Evolutionary conservation across 1,284 basidiomycete species (phyloP).

Genomic region (Papiliotrema terrestris): DNA sequence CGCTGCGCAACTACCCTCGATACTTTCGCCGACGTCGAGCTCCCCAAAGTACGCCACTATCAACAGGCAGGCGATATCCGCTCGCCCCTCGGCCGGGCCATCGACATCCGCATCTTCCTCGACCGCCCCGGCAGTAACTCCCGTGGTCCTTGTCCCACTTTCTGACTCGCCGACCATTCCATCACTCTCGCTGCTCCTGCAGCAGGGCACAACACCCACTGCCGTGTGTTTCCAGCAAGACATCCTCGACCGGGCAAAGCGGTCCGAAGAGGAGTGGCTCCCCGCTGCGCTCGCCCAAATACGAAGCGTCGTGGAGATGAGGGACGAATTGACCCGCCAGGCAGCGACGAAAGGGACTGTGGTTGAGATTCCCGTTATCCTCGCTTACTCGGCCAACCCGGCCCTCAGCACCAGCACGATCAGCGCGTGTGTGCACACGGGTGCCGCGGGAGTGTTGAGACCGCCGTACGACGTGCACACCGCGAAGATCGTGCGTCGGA

Average conservation of each 20-base stretch:
- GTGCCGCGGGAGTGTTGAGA: constrained; percentile 43
- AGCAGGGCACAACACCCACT: constrained; percentile 44
- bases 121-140: constrained; percentile 16
- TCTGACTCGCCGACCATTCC: constrained; percentile 44
- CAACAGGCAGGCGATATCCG: constrained; percentile 7
- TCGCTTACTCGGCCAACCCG: constrained; percentile 46
- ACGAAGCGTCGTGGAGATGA: constrained; percentile 23
- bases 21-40: constrained; percentile 18
- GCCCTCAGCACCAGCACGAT: constrained; percentile 32
- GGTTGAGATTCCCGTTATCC: constrained; percentile 23
- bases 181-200: constrained; percentile 39
- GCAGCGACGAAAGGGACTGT: not conserved
- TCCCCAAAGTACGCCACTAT: constrained; percentile 9
- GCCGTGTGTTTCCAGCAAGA: constrained; percentile 50
- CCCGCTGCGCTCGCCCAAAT: constrained; percentile 36
- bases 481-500: constrained; percentile 21
- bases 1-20: constrained; percentile 30
- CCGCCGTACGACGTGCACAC: constrained; percentile 41
- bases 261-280: constrained; percentile 45
- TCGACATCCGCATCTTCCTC: no score
- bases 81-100: constrained; percentile 3
- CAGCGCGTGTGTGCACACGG: constrained; percentile 35
- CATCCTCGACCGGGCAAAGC: constrained; percentile 39
- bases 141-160: constrained; percentile 45
- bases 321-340: constrained; percentile 5